Percentiles rank a stretch among this genome's conserved stretches.
Evolutionary conservation across 257 asterid species (phyloP).

Genomic region (Solanum megistacrolobum): DNA sequence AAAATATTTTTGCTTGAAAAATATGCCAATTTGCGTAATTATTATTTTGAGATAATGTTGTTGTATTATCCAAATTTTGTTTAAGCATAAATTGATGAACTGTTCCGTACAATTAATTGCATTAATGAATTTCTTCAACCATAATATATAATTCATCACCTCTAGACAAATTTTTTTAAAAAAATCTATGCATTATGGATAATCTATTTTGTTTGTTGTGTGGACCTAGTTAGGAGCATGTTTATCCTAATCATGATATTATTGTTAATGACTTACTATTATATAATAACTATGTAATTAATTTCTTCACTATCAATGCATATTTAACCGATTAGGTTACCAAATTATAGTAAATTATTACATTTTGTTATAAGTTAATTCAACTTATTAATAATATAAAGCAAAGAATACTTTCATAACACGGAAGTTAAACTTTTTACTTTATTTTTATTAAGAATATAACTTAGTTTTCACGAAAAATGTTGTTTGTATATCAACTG

Average conservation of each 20-base stretch:
- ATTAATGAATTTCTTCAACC: background rate
- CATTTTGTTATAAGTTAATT: background rate
- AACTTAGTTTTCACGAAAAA: background rate
- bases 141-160: background rate
- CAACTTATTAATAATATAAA: background rate
- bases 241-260: background rate
- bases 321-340: background rate
- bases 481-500: background rate
- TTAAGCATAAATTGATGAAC: background rate
- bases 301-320: background rate
- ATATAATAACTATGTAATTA: background rate
- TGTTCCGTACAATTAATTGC: background rate
- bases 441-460: background rate
- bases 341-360: background rate
- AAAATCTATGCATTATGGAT: background rate
- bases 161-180: background rate
- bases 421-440: accelerated
- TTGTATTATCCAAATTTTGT: background rate
- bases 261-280: background rate
- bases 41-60: background rate
- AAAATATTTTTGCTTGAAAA: background rate
- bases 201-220: background rate
- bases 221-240: background rate
- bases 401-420: too few species aligned
- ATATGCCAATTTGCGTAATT: background rate